Conservation (phyloP, 2,329 filamentous ascomycete species). For the Blumeriella jaapii region DNA sequence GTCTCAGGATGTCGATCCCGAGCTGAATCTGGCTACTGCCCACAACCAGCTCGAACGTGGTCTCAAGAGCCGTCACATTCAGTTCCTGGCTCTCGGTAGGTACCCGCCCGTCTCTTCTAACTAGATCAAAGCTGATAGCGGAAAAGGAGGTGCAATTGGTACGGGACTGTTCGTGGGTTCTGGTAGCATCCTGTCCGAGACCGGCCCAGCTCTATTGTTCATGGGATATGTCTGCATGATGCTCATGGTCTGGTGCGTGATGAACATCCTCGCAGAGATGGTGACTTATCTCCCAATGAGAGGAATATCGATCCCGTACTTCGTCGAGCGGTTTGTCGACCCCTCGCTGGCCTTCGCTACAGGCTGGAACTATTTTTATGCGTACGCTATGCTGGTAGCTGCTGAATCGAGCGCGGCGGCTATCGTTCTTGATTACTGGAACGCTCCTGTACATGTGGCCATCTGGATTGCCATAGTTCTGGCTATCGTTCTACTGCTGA, state of each 20-base stretch:
- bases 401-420: slow-evolving; percentile 46
- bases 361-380: slow-evolving; percentile 36
- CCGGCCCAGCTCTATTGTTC: slow-evolving; percentile 55
- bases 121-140: slow-evolving; percentile 6
- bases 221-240: slow-evolving; percentile 54
- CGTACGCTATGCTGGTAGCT: slow-evolving; percentile 38
- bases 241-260: slow-evolving; percentile 40
- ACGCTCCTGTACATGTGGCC: slow-evolving; percentile 35
- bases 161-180: slow-evolving; percentile 54
- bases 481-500: slow-evolving; percentile 6
- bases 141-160: slow-evolving; percentile 42
- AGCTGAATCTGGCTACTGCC: slow-evolving; percentile 28
- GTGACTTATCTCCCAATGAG: slow-evolving; percentile 42
- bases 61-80: slow-evolving; percentile 48
- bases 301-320: slow-evolving; percentile 45
- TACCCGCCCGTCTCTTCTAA: background rate
- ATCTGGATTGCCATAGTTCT: slow-evolving; percentile 9
- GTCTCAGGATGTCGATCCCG: slow-evolving; percentile 17
- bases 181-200: slow-evolving; percentile 41
- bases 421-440: slow-evolving; percentile 51
- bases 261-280: slow-evolving; percentile 46
- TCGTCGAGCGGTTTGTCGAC: slow-evolving; percentile 44
- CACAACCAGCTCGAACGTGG: slow-evolving; percentile 40
- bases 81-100: slow-evolving; percentile 46
- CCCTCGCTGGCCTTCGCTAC: slow-evolving; percentile 15